These are phyloP conservation scores for Starmerella vitae DNA, from an alignment of 805 yeast species.

Conservation along the genomic window DNA sequence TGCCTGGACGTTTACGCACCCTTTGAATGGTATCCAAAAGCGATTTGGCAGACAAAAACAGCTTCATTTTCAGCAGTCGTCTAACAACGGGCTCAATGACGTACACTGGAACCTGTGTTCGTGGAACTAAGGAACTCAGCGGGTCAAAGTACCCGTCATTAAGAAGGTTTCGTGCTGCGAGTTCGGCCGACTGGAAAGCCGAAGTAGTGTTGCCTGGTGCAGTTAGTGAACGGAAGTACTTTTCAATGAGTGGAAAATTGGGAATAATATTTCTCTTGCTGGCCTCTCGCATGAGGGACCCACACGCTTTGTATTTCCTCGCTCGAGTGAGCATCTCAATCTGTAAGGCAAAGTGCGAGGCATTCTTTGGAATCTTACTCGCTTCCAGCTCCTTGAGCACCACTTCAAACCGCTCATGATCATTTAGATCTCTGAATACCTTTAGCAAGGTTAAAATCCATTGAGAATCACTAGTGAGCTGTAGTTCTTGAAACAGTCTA, in stretches of 20 bases:
- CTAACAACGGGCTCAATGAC: slow-evolving; percentile 21
- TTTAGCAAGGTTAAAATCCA: slow-evolving; percentile 25
- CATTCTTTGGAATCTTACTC: slow-evolving; percentile 7
- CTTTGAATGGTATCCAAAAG: slow-evolving; percentile 15
- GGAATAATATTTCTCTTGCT: slow-evolving; percentile 14
- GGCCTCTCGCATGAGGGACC: slow-evolving; percentile 13
- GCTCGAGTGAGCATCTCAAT: slow-evolving; percentile 15
- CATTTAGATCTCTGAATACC: slow-evolving; percentile 27
- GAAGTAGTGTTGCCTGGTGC: slow-evolving; percentile 9
- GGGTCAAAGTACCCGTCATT: slow-evolving; percentile 21
- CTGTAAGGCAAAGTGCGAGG: slow-evolving; percentile 22
- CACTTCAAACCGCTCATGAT: slow-evolving; percentile 28
- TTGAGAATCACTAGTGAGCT: slow-evolving; percentile 22
- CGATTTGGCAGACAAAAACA: slow-evolving; percentile 15
- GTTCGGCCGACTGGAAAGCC: slow-evolving; percentile 7
- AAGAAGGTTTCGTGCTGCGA: slow-evolving; percentile 11
- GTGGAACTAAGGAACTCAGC: slow-evolving; percentile 19
- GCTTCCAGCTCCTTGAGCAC: slow-evolving; percentile 22
- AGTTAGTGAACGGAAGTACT: slow-evolving; percentile 19
- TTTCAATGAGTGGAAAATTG: slow-evolving; percentile 18
- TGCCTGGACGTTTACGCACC: slow-evolving; percentile 2
- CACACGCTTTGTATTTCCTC: slow-evolving; percentile 12
- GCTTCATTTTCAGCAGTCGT: slow-evolving; percentile 12
- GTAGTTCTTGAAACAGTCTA: slow-evolving; percentile 17
- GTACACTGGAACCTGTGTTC: slow-evolving; percentile 21